A percentile compares a stretch with the other conserved stretches of the same genome.
phyloP scores from a whole-genome alignment of 1,284 basidiomycete genomes.

The Cutaneotrichosporon arboriforme region DNA sequence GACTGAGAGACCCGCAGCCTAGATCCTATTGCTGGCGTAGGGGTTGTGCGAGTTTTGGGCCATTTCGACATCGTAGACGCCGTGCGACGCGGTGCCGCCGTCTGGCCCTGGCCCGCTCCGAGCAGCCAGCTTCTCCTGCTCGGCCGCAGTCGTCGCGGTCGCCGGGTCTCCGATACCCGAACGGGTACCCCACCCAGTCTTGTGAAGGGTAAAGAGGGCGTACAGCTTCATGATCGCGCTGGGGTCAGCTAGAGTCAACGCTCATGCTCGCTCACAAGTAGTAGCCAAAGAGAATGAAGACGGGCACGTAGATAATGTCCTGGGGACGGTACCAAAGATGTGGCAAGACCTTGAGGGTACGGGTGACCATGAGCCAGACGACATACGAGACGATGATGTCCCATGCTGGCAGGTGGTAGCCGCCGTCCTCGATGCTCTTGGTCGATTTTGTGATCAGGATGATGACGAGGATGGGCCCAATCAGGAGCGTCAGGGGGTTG shows the following conservation, averaged over 20 bases:
- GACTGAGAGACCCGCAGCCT: too few relatives aligned
- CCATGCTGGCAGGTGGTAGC: slow-evolving; percentile 87
- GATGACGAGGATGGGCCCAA: slow-evolving; percentile 70
- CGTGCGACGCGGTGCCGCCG: slow-evolving; percentile 18
- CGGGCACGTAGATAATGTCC: slow-evolving; percentile 81
- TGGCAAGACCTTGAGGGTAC: slow-evolving; percentile 78
- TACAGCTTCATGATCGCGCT: slow-evolving; percentile 78
- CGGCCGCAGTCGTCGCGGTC: slow-evolving; percentile 36
- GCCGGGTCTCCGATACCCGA: slow-evolving; percentile 73
- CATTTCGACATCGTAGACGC: slow-evolving; percentile 38
- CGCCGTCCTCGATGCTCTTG: slow-evolving; percentile 61
- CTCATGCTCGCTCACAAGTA: slow-evolving; percentile 60
- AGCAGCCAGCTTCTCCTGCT: slow-evolving; percentile 9
- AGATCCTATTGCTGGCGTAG: not conserved
- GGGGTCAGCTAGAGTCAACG: slow-evolving; percentile 76
- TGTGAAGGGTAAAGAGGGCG: slow-evolving; percentile 72
- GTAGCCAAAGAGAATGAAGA: slow-evolving; percentile 86
- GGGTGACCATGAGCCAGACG: slow-evolving; percentile 74
- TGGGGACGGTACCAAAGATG: slow-evolving; percentile 79
- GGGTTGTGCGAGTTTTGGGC: slow-evolving; percentile 10
- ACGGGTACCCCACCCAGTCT: slow-evolving; percentile 88
- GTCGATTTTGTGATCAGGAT: slow-evolving; percentile 74
- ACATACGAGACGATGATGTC: slow-evolving; percentile 65
- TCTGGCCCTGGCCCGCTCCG: slow-evolving; percentile 9
- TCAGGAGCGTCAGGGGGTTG: slow-evolving; percentile 80